phyloP scores from a whole-genome alignment of 2,329 filamentous ascomycete genomes.

The Epichloe amarillans region DNA sequence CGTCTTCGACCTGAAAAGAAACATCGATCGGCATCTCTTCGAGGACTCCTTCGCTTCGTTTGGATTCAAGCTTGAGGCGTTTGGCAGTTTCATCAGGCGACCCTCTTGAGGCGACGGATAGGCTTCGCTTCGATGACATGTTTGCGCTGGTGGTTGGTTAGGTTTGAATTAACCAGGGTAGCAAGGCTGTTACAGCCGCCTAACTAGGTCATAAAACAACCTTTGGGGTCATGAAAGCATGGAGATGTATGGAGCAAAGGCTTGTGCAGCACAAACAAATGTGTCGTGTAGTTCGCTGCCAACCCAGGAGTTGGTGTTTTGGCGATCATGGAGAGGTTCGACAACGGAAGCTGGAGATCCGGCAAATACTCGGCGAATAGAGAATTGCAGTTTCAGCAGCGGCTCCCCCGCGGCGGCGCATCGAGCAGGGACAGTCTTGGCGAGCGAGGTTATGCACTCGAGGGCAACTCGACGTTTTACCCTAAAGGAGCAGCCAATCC shows the following conservation, averaged over 20 bases:
- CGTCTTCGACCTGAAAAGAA: constrained; percentile 6
- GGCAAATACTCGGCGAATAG: background rate
- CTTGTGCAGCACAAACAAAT: background rate
- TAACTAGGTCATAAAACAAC: background rate
- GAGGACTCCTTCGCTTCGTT: background rate
- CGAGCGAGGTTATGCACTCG: no score
- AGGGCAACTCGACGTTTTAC: no score
- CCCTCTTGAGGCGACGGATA: constrained; percentile 15
- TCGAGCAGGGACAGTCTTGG: background rate
- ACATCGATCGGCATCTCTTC: background rate
- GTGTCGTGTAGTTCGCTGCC: background rate
- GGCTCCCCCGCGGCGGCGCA: background rate
- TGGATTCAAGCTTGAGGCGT: constrained; percentile 9
- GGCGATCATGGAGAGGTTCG: background rate
- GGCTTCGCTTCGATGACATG: constrained; percentile 25
- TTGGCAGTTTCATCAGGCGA: constrained; percentile 17
- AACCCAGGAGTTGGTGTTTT: background rate
- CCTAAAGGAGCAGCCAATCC: background rate
- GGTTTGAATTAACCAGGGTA: background rate
- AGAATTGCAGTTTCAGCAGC: background rate
- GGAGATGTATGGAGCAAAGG: background rate
- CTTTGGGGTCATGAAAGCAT: background rate
- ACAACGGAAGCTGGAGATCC: background rate
- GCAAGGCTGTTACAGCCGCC: background rate
- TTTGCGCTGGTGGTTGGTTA: background rate